These are phyloP conservation scores for Neocallimastix lanati DNA, from an alignment of 192 early-diverging fungal species.

Conservation along the genomic window DNA sequence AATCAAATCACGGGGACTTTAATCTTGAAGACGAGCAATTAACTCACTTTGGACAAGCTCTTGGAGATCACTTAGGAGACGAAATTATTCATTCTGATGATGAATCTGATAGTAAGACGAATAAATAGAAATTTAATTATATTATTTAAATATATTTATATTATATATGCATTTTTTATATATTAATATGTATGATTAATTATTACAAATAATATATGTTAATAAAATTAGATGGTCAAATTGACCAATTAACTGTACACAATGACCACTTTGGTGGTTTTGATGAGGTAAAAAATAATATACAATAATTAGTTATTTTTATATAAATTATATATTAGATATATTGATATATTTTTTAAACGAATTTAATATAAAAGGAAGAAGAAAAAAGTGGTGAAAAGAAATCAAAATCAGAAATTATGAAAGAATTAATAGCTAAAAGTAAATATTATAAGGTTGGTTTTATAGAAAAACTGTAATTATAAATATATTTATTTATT, in stretches of 20 bases:
- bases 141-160: too few relatives aligned
- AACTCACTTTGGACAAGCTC: constrained; percentile 87
- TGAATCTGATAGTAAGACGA: constrained; percentile 35
- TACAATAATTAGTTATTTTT: too few relatives aligned
- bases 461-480: too few relatives aligned
- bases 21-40: constrained; percentile 39
- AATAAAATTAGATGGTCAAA: constrained; percentile 23
- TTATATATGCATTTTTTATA: too few relatives aligned
- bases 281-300: constrained; percentile 22
- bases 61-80: constrained; percentile 41
- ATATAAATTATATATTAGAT: too few relatives aligned
- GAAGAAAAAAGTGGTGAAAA: constrained; percentile 19
- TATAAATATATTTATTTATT: too few relatives aligned
- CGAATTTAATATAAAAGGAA: constrained; percentile 7
- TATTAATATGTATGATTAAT: too few relatives aligned
- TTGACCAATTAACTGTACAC: constrained; percentile 52
- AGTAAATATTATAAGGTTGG: constrained; percentile 75
- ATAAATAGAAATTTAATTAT: constrained; percentile 13
- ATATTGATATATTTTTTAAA: too few relatives aligned
- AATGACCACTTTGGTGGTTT: constrained; percentile 80
- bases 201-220: too few relatives aligned
- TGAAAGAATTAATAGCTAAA: constrained; percentile 96
- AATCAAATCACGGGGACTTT: constrained; percentile 8
- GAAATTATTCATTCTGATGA: constrained; percentile 56
- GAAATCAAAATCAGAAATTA: constrained; percentile 84